Evolutionary conservation across 768 basidiomycete species (phyloP), one percentile per base, ranked within the genome.

Genomic region (Lentinula detonsa): DNA sequence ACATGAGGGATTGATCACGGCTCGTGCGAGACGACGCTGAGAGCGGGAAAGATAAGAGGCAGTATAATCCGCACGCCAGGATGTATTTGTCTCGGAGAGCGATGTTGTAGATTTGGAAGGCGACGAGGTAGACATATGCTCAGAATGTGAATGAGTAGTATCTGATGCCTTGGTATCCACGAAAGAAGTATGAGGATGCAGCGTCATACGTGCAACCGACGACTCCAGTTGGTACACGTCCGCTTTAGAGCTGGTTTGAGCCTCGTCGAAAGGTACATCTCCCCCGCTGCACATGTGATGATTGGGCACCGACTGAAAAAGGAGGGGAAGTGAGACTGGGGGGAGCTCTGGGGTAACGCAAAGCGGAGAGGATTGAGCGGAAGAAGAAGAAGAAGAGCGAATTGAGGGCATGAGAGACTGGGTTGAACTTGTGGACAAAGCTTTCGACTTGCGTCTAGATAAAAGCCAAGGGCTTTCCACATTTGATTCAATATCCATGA

Each of bases 21-120:
- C 34, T 33, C 10, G 50, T 34, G 57, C 35, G 2, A 59, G 57
- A 48, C 57, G 57, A 8, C 57, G 57, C 33, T 59, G 57, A 5
- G 46, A 49, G n/a, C 57, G 57, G 18, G 57, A 59, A 34, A 59
- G 46, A 21, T 59, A 59, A 15, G 18, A 42, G 40, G 40, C 23
- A 5, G 23, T 21, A 10, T 56, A 1, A 5, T 28, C 37, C 18
- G 39, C 28, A 31, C 40, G 18, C 45, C 45, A 18, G n/a, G 46
- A 11, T n/a, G 28, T 11, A 23, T 54, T 39, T 16, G 18, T 8
- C n/a, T 35, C 5, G 18, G 35, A 35, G n/a, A 33, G 21, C 16
- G 35, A 39, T 11, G 35, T 8, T 23, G 55, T 16, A 35, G 23
- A 40, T 4, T 39, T 5, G 13, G 18, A 18, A 21, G 55, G 37